Evolutionary conservation across 179 eudicot genomes (phyloP), one percentile per base, ranked within the genome.

Genomic region (Sideroxylon spinosum): DNA sequence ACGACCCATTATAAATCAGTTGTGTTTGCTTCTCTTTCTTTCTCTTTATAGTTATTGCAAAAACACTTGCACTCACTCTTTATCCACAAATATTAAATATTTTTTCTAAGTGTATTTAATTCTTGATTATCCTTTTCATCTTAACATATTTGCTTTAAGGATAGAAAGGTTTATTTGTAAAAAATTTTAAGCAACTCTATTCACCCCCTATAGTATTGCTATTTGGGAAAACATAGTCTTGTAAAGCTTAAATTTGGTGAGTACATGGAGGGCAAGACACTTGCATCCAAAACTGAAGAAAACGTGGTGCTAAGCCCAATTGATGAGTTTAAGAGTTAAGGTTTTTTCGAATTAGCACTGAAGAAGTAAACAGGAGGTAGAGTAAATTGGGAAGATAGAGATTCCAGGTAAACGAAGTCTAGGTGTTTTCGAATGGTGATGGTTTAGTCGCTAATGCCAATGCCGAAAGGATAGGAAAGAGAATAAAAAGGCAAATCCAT

Each of bases 211-310:
- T n/a, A n/a, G n/a, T n/a, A n/a, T n/a, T n/a, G n/a, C n/a, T n/a
- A n/a, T n/a, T n/a, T n/a, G n/a, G n/a, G 88, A 80, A 70, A 84
- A 88, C 1, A 95, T 98, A 0, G 90, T 72, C 68, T 85, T 89
- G 87, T 89, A 95, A 75, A 89, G 95, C 82, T 83, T 89, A 87
- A 90, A 91, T 1, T 86, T 85, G 56, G 95, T 87, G 82, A 95
- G 92, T 44, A 91, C 69, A 61, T 95, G 99, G 7, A 95, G 83
- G 29, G 94, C 71, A 20, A 81, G 73, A 70, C 90, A 89, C 56
- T 82, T 83, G 86, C 89, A 87, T 10, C 72, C 82, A 55, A 85
- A 79, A 53, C 86, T 87, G 78, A 95, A 90, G 76, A 87, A 90
- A 2, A 80, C 81, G 50, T 26, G 78, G 20, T 70, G 8, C 23